Evolutionary conservation across 345 rosid species (phyloP).

Genomic region (Eucalyptus grandis): DNA sequence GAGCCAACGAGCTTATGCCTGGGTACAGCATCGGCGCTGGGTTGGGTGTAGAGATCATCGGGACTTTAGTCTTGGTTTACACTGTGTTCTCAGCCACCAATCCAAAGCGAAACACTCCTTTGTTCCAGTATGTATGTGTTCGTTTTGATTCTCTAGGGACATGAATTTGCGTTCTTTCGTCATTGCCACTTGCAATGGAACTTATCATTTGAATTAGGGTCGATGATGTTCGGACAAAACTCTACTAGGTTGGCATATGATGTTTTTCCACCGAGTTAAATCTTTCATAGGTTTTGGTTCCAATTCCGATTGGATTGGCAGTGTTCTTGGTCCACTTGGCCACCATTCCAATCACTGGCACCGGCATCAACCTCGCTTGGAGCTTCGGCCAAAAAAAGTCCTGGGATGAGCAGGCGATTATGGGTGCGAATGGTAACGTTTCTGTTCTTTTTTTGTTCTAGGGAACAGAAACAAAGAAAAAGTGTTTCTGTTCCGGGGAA

Average conservation of each 20-base stretch:
- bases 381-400: constrained; percentile 47
- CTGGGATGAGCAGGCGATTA: constrained; percentile 70
- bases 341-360: constrained; percentile 82
- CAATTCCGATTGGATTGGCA: constrained; percentile 81
- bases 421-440: too few relatives aligned
- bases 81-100: constrained; percentile 91
- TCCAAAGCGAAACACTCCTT: constrained; percentile 86
- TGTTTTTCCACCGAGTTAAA: background rate
- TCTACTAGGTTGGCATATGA: background rate
- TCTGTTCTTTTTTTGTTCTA: too few relatives aligned
- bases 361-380: constrained; percentile 88
- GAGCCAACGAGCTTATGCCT: constrained; percentile 42
- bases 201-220: background rate
- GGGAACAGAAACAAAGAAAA: too few relatives aligned
- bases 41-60: constrained; percentile 77
- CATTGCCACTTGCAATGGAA: background rate
- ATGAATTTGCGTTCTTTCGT: background rate
- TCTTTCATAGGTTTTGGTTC: constrained; percentile 53
- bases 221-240: background rate
- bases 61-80: constrained; percentile 77
- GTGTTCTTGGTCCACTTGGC: constrained; percentile 96
- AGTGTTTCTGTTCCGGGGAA: too few relatives aligned
- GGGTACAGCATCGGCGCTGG: constrained; percentile 55
- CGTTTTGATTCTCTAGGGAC: background rate
- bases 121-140: constrained; percentile 46